phyloP scores from a whole-genome alignment of 768 basidiomycete species.

The Leccinum subgranulosum region DNA sequence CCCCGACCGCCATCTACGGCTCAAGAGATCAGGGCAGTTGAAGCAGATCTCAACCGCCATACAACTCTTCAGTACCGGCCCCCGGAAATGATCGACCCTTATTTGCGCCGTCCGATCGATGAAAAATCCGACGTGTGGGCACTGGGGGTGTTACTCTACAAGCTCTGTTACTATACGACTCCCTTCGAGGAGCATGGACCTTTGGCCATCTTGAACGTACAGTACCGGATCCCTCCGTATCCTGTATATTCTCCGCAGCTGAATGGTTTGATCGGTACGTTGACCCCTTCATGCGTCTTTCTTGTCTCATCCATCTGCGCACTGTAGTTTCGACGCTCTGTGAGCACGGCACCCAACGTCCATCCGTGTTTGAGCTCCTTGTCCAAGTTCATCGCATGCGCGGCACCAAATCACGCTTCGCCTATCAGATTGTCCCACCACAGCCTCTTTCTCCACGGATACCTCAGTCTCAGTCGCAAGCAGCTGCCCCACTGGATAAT shows the following conservation, averaged over 20 bases:
- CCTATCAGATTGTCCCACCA: constrained; percentile 56
- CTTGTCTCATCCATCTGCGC: constrained; percentile 11
- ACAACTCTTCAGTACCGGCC: constrained; percentile 97
- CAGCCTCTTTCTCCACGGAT: constrained; percentile 45
- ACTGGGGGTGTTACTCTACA: constrained; percentile 93
- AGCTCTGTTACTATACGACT: constrained; percentile 98
- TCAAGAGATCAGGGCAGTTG: constrained; percentile 82
- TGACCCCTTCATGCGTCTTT: constrained; percentile 2
- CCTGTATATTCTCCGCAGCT: constrained; percentile 83
- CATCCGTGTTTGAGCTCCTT: constrained; percentile 85
- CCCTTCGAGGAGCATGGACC: constrained; percentile 98
- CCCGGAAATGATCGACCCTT: constrained; percentile 97
- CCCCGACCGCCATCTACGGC: constrained; percentile 68
- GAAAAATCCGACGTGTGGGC: constrained; percentile 99
- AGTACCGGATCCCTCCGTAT: constrained; percentile 88
- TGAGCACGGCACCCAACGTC: constrained; percentile 84
- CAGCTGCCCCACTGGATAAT: constrained; percentile 33
- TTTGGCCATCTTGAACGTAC: constrained; percentile 93
- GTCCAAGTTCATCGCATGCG: constrained; percentile 80
- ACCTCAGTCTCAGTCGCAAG: constrained; percentile 29
- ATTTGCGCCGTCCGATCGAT: constrained; percentile 77
- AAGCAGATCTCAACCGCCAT: constrained; percentile 89
- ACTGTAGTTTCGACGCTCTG: constrained; percentile 82
- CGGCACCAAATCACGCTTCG: constrained; percentile 78
- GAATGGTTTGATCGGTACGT: constrained; percentile 77